Conservation (phyloP, 305 asterid species). For the Euphrasia arctica region DNA sequence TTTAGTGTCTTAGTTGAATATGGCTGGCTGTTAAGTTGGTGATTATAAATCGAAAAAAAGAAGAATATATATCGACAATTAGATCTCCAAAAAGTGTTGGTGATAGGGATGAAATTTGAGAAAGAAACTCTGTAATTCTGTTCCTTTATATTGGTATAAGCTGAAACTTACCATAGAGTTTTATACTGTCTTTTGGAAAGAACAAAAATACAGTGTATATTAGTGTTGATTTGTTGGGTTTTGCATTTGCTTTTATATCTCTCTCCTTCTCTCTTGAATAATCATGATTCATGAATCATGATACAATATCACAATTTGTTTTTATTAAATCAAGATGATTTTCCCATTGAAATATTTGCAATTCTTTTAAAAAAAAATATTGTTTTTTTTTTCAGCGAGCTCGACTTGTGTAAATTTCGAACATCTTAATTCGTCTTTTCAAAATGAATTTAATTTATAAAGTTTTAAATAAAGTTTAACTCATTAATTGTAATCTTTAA, state of each 20-base stretch:
- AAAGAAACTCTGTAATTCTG: constrained; percentile 19
- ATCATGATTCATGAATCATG: too few relatives aligned
- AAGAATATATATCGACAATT: too few relatives aligned
- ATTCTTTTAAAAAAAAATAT: too few relatives aligned
- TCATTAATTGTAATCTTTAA: too few relatives aligned
- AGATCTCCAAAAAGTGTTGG: neutral
- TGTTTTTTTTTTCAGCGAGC: too few relatives aligned
- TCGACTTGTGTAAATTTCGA: too few relatives aligned
- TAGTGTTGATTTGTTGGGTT: neutral
- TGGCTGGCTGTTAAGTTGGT: constrained; percentile 3
- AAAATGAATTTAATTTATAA: too few relatives aligned
- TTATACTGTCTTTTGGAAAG: constrained; percentile 2
- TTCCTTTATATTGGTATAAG: neutral
- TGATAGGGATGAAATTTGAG: constrained; percentile 25
- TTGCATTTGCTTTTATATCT: neutral
- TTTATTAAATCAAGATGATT: too few relatives aligned
- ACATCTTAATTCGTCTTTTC: too few relatives aligned
- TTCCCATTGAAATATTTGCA: too few relatives aligned
- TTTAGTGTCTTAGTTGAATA: constrained; percentile 21
- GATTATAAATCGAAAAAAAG: constrained; percentile 15
- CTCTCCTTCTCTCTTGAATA: neutral
- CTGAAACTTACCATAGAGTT: constrained; percentile 15
- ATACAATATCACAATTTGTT: neutral
- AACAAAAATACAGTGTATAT: neutral
- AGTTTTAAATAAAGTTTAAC: too few relatives aligned